Evolutionary conservation across 768 basidiomycete genomes (phyloP), one percentile per base, ranked within the genome.

Genomic region (Russula abietina): DNA sequence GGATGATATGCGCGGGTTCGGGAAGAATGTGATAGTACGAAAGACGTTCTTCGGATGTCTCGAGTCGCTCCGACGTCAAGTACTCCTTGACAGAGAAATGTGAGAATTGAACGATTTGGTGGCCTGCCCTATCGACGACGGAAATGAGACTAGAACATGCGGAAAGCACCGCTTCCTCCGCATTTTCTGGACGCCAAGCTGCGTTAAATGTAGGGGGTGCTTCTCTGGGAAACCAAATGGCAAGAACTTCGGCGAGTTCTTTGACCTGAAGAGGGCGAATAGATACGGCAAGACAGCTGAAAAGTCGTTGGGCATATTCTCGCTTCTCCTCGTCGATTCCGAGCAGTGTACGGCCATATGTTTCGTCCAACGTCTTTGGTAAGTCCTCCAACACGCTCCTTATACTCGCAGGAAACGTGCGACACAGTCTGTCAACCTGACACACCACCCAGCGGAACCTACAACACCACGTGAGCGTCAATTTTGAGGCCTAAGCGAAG

Each of bases 81-180:
- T 24, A 65, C 19, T 65, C 64, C 11, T 65, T 62, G 22, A 62
- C 64, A 0, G 64, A 62, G 24, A 56, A 65, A 8, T 62, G 64
- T 0, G 60, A 49, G 30, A 45, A 45, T 45, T 45, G 60, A 3
- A 65, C 32, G 4, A 52, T 11, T 5, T 33, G 19, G 12, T 12
- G 14, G n/a, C 32, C 32, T n/a, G 6, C 14, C 46, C 12, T 24
- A 32, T 28, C 26, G 50, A 30, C 50, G 17, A 28, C 3, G 28
- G 50, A 1, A 8, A 51, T 32, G 1, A 22, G 43, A 45, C n/a
- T 22, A 11, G 43, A 45, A 4, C 43, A 45, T 11, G 11, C 43
- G n/a, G 43, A 45, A 3, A 45, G 0, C n/a, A 45, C 43, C 10
- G 43, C n/a, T 11, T 22, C n/a, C n/a, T 45, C 43, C 10, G 43